Base-by-base conservation (phyloP, 1,139 yeast species). In the Zygoascus hellenicus region DNA sequence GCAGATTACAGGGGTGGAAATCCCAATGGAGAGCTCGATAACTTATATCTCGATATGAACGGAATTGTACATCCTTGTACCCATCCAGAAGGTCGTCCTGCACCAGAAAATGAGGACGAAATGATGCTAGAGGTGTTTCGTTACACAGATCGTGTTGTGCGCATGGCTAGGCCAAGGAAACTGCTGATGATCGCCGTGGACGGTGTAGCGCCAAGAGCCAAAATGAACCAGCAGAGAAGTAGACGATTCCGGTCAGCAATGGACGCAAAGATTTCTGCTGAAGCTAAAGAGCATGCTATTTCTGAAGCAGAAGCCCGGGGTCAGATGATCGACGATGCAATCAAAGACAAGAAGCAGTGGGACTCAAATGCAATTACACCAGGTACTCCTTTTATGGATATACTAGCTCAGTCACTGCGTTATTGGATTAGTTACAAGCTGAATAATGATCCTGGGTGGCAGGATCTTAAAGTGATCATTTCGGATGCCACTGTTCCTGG, bases 401-500 rank as follows among this genome's bases (percentile, higher is more conserved):
- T 80, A 55, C 75, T 94, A 55, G 92, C 98, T 0, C 75, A 75
- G 49, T 83, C 90, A 55, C 73, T 94, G 61, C 81, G 92, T 56
- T 94, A 89, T 65, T 94, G 90, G 75, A 83, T 90, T 49, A 92
- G 90, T 57, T 88, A 87, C 63, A 94, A 94, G 66, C 80, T 92
- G 45, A 80, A 95, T 37, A 81, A 83, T 42, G 98, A 94, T 61
- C 80, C 95, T 5, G 88, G 84, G 47, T 94, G 98, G 98, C 85
- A 88, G 56, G 78, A 82, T 52, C 73, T 88, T 54, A 79, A 89
- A 56, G 81, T 94, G 48, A 78, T 94, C 35, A 79, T 94, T 53
- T 85, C 95, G 48, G 99, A 96, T 46, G 97, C 95, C 55, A 92
- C 92, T 56, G 97, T 89, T n/a, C 99, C 99, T 2, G 99, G 99